Evolutionary conservation across 1,139 yeast species (phyloP).

Genomic region (Zhuliangozyma blackwelliae): DNA sequence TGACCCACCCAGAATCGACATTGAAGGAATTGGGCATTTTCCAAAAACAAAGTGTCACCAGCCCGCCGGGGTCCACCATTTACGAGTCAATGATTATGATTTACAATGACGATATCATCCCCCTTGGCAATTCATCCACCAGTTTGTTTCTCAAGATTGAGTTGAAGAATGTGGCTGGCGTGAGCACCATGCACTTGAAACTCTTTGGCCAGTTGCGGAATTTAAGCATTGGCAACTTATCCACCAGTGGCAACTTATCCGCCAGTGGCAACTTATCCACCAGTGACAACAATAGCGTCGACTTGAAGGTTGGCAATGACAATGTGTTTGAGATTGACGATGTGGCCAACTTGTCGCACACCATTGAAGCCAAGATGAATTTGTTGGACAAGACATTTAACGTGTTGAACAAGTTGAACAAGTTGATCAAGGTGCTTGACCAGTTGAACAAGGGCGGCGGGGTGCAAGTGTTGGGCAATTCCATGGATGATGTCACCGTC

Average conservation of each 20-base stretch:
- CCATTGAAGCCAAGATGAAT: constrained; percentile 13
- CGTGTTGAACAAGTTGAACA: constrained; percentile 28
- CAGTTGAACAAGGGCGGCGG: constrained; percentile 27
- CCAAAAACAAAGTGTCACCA: not conserved
- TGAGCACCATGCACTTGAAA: constrained; percentile 24
- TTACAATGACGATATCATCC: constrained; percentile 31
- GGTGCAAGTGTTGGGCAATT: constrained; percentile 24
- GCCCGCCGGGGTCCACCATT: constrained; percentile 2
- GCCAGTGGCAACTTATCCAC: constrained; percentile 6
- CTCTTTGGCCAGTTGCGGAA: constrained; percentile 31
- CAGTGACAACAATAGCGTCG: constrained; percentile 16
- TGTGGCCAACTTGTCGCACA: constrained; percentile 21
- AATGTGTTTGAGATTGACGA: constrained; percentile 28
- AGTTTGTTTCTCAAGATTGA: constrained; percentile 31
- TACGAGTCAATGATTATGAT: constrained; percentile 32
- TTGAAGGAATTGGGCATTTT: constrained; percentile 12
- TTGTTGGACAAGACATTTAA: constrained; percentile 26
- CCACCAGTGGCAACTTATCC: not conserved
- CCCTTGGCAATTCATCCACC: constrained; percentile 32
- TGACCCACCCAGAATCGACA: constrained; percentile 8
- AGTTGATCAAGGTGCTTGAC: constrained; percentile 30
- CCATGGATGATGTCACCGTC: constrained; percentile 27
- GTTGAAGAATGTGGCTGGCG: constrained; percentile 19
- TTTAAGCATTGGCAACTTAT: constrained; percentile 10
- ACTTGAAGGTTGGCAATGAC: constrained; percentile 15